Evolutionary conservation across 805 yeast genomes (phyloP).

Genomic region (Debaryomyces hansenii): DNA sequence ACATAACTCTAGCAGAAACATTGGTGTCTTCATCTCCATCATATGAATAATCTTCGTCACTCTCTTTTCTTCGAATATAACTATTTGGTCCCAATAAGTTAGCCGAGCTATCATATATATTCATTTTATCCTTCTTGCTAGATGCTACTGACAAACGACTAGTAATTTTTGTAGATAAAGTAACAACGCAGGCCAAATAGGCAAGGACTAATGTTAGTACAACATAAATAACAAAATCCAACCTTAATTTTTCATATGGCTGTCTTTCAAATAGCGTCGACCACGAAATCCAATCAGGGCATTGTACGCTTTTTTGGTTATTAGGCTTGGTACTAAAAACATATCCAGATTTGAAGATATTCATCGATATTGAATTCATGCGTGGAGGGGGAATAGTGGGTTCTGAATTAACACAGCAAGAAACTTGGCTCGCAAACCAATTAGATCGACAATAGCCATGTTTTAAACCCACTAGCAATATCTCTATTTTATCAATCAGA

Average conservation of each 20-base stretch:
- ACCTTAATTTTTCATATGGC: conserved; percentile 8
- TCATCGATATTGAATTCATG: conserved; percentile 4
- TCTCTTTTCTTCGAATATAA: background rate
- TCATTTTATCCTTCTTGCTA: background rate
- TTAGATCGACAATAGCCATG: conserved; percentile 50
- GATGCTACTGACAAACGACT: background rate
- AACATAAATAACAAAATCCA: conserved; percentile 39
- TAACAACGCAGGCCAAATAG: conserved; percentile 41
- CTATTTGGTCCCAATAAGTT: background rate
- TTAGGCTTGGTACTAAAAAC: conserved; percentile 4
- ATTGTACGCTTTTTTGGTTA: conserved; percentile 11
- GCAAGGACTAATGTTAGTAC: conserved; percentile 44
- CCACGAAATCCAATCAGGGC: conserved; percentile 50
- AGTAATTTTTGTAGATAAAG: conserved; percentile 46
- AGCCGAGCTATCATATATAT: background rate
- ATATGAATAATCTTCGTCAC: background rate
- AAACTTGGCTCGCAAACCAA: conserved; percentile 43
- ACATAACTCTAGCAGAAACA: conserved; percentile 26
- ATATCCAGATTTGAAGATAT: conserved; percentile 22
- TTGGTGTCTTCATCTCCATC: background rate
- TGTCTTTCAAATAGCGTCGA: conserved; percentile 23
- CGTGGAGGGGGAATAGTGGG: background rate
- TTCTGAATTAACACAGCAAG: conserved; percentile 35
- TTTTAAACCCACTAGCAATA: conserved; percentile 48
- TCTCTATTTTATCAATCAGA: conserved; percentile 47